phyloP scores from a whole-genome alignment of 768 basidiomycete genomes.

The Podaxis sp. region DNA sequence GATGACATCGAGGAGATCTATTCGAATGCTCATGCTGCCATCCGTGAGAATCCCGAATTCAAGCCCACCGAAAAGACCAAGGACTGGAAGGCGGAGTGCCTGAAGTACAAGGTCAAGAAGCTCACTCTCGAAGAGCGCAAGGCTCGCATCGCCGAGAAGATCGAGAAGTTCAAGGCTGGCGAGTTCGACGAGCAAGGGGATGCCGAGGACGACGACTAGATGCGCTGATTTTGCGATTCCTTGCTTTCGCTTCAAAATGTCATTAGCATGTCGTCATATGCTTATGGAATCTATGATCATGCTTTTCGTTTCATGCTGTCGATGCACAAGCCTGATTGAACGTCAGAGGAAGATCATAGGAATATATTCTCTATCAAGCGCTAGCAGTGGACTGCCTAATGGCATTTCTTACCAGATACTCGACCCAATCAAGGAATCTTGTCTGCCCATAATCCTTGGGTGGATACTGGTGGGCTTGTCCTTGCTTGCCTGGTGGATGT shows the following conservation, averaged over 20 bases:
- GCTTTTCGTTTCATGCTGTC: neutral
- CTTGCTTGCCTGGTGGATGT: slow-evolving; percentile 34
- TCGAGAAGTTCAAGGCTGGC: slow-evolving; percentile 81
- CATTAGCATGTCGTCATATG: neutral
- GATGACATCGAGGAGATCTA: slow-evolving; percentile 98
- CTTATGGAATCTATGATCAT: slow-evolving; percentile 4
- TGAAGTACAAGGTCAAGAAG: slow-evolving; percentile 63
- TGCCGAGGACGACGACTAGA: slow-evolving; percentile 67
- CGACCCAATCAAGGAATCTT: slow-evolving; percentile 52
- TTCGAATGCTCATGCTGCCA: slow-evolving; percentile 88
- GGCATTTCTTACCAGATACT: slow-evolving; percentile 39
- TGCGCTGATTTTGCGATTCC: slow-evolving; percentile 8
- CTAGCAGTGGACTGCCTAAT: slow-evolving; percentile 15
- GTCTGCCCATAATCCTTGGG: slow-evolving; percentile 20
- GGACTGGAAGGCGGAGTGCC: slow-evolving; percentile 87
- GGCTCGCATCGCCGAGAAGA: slow-evolving; percentile 80
- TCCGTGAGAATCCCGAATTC: slow-evolving; percentile 92
- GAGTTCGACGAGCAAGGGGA: slow-evolving; percentile 52
- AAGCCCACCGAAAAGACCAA: slow-evolving; percentile 83
- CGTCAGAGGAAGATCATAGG: neutral
- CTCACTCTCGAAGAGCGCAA: slow-evolving; percentile 77
- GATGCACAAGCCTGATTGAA: neutral
- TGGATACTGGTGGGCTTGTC: slow-evolving; percentile 37
- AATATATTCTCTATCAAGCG: neutral
- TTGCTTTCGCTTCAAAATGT: neutral